These are phyloP conservation scores for Acacia pycnantha DNA, from an alignment of 331 rosid genomes.

Conservation along the genomic window DNA sequence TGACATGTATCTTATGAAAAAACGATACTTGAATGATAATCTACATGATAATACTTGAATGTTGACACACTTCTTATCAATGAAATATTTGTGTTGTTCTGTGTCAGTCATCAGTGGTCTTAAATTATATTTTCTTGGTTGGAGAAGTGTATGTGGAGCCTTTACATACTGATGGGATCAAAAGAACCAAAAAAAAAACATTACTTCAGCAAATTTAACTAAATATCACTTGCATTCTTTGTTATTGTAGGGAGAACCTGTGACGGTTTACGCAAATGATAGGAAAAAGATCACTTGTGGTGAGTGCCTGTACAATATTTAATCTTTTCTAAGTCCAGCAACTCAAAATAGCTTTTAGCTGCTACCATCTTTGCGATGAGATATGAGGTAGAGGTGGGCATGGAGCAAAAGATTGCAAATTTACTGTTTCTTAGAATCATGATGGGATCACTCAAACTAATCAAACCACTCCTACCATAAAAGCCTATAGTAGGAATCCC, in stretches of 20 bases:
- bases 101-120: neutral
- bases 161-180: neutral
- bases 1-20: neutral
- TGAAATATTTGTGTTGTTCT: neutral
- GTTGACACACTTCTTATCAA: neutral
- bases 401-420: neutral
- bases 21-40: neutral
- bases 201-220: neutral
- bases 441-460: neutral
- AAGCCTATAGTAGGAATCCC: neutral
- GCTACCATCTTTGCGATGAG: slow-evolving; percentile 5
- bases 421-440: neutral
- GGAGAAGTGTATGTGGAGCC: neutral
- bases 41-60: slow-evolving; percentile 4
- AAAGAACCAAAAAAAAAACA: too few relatives aligned
- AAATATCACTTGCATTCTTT: slow-evolving; percentile 31
- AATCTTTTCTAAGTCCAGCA: slow-evolving; percentile 11
- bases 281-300: slow-evolving; percentile 79
- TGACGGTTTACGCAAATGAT: slow-evolving; percentile 80
- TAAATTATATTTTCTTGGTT: neutral
- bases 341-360: neutral
- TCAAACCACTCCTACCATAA: neutral
- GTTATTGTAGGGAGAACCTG: slow-evolving; percentile 83
- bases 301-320: slow-evolving; percentile 40
- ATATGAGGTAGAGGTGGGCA: slow-evolving; percentile 15